phyloP scores from a whole-genome alignment of 176 grass and related monocot species.

The Oryza australiensis region DNA sequence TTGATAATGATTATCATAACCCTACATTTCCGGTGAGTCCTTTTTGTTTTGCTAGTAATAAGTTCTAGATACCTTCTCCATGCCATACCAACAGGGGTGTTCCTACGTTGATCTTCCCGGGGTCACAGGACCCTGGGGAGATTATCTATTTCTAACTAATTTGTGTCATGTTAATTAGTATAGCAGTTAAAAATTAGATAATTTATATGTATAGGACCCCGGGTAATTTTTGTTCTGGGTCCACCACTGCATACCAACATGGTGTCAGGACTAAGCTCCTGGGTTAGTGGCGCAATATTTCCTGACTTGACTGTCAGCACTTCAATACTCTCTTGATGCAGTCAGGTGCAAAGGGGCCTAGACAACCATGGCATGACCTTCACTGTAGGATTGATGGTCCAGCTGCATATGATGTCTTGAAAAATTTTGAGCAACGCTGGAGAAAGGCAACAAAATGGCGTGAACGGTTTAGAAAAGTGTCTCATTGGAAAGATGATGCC shows the following conservation, averaged over 20 bases:
- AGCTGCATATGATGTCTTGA: conserved; percentile 85
- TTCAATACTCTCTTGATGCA: conserved; percentile 38
- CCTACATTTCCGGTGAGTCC: conserved; percentile 84
- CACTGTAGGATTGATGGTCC: conserved; percentile 96
- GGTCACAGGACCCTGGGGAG: no score
- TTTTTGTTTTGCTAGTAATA: conserved; percentile 23
- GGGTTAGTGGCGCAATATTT: neutral
- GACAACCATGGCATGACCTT: conserved; percentile 98
- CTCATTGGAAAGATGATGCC: conserved; percentile 84
- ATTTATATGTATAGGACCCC: no score
- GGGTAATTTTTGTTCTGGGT: no score
- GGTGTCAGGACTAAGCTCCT: neutral
- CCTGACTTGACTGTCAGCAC: neutral
- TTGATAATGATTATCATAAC: conserved; percentile 81
- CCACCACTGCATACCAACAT: neutral
- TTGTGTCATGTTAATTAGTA: no score
- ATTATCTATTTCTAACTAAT: no score
- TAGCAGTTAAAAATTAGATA: no score
- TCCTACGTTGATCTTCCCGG: no score
- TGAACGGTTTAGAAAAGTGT: conserved; percentile 49
- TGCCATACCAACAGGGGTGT: conserved; percentile 9
- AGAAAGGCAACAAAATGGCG: conserved; percentile 87
- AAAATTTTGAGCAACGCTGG: conserved; percentile 96
- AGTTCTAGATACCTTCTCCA: conserved; percentile 23
- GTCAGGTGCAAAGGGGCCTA: conserved; percentile 71